Percentiles rank a stretch among this genome's conserved stretches.
Evolutionary conservation across 176 grass and related monocot genomes (phyloP).

Genomic region (Aegilops tauschii): DNA sequence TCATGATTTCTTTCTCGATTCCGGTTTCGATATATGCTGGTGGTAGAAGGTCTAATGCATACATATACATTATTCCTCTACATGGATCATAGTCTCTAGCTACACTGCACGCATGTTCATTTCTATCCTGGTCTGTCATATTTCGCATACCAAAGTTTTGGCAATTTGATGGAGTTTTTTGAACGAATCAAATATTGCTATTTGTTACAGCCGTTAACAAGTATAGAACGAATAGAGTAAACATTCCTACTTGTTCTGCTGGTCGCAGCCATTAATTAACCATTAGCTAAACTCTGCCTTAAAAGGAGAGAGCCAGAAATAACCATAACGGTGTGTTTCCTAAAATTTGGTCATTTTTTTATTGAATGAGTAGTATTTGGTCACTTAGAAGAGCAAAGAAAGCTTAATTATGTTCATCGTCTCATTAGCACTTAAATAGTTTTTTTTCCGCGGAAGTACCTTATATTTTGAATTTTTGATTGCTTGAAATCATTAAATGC

Average conservation of each 20-base stretch:
- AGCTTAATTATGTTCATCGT: background rate
- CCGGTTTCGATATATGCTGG: background rate
- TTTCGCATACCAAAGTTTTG: background rate
- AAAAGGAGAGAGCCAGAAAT: background rate
- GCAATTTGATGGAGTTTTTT: background rate
- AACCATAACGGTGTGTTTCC: background rate
- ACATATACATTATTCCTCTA: background rate
- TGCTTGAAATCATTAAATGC: background rate
- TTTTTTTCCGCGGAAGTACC: background rate
- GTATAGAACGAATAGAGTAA: background rate
- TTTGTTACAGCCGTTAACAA: background rate
- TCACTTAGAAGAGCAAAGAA: background rate
- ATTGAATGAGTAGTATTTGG: background rate
- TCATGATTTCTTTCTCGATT: background rate
- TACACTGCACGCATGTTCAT: background rate
- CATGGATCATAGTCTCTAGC: background rate
- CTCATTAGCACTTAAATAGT: background rate
- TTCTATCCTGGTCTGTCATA: background rate
- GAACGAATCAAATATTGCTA: background rate
- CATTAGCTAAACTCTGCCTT: background rate
- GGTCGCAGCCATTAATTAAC: background rate
- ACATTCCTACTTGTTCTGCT: background rate
- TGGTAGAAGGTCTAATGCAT: background rate
- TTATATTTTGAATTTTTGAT: background rate
- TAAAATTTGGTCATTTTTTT: background rate